Percentiles rank a stretch among this genome's conserved stretches.
These are phyloP conservation scores for Candida sakaeoensis DNA, from an alignment of 805 yeast species.

Conservation along the genomic window DNA sequence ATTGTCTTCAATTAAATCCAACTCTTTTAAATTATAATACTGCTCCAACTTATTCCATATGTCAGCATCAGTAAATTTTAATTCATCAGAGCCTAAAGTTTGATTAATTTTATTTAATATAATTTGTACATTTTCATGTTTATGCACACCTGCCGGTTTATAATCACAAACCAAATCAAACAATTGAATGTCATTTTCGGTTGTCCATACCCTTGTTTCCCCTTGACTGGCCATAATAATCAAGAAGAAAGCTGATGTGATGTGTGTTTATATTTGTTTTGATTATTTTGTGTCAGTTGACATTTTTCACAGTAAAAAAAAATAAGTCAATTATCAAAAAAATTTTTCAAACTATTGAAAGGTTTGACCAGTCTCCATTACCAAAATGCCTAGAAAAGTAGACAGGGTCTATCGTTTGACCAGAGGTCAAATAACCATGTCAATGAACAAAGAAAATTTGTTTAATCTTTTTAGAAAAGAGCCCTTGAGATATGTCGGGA, in stretches of 20 bases:
- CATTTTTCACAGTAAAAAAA: neutral
- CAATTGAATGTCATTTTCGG: conserved; percentile 59
- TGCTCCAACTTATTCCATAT: conserved; percentile 54
- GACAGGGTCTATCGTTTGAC: conserved; percentile 52
- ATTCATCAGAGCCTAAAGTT: conserved; percentile 15
- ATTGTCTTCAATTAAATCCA: conserved; percentile 50
- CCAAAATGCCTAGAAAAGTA: conserved; percentile 60
- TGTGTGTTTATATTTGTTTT: neutral
- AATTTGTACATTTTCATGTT: conserved; percentile 39
- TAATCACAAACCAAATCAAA: conserved; percentile 58
- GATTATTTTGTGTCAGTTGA: neutral
- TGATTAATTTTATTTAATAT: conserved; percentile 39
- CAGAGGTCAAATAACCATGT: conserved; percentile 76
- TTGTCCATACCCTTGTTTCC: conserved; percentile 42
- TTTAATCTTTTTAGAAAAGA: conserved; percentile 82
- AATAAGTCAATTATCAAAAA: neutral
- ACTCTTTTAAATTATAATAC: conserved; percentile 53
- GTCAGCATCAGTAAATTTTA: conserved; percentile 42
- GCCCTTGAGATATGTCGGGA: conserved; percentile 48
- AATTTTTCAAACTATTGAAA: conserved; percentile 1
- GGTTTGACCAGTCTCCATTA: too few relatives aligned
- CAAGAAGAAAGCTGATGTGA: neutral
- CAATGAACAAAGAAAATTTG: conserved; percentile 87
- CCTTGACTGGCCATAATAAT: neutral
- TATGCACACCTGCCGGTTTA: conserved; percentile 63